Base-by-base conservation (phyloP, 1,284 basidiomycete species). In the Heliocybe sulcata region DNA sequence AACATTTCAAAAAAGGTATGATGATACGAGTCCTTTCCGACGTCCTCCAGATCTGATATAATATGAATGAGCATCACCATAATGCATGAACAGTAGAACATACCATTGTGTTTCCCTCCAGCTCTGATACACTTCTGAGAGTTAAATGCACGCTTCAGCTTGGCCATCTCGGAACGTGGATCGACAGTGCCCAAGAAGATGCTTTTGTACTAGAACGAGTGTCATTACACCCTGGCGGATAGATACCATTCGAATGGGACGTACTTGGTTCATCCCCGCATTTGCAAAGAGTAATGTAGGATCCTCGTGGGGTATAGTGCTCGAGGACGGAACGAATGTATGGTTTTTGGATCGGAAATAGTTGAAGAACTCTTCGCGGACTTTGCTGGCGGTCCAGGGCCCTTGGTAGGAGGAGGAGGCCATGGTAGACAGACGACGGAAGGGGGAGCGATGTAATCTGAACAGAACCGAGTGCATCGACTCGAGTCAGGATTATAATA, bases 1-100 rank as follows among this genome's bases (percentile, higher is more conserved):
- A 99, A 75, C 96, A 99, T 99, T 74, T 99, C 96, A 67, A 99
- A 99, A 76, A 99, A 99, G 2, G 97, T 99, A 71, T 98, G 90
- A 64, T 92, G 93, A 68, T 94, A 94, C 1, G 91, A 92, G 69
- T 99, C 96, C 72, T 96, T 97, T 51, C 96, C 96, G 56, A 99
- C 96, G 70, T 99, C 96, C 69, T 99, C 97, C 54, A 99, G 79
- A 72, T 99, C 93, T 95, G 59, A 38, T 11, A 22, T 49, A 27
- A 54, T 2, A 33, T 61, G 35, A 62, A 57, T 55, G 35, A 55
- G 45, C 27, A 45, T 9, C 55, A 26, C 55, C 52, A 45, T 16
- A 33, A 10, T 3, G 1, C 22, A 23, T 3, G 2, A 27, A 51
- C 38, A 49, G 10, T 47, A 26, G 14, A 25, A 55, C 76, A 42